Conservation (phyloP, 768 basidiomycete genomes). For the Artomyces pyxidatus region DNA sequence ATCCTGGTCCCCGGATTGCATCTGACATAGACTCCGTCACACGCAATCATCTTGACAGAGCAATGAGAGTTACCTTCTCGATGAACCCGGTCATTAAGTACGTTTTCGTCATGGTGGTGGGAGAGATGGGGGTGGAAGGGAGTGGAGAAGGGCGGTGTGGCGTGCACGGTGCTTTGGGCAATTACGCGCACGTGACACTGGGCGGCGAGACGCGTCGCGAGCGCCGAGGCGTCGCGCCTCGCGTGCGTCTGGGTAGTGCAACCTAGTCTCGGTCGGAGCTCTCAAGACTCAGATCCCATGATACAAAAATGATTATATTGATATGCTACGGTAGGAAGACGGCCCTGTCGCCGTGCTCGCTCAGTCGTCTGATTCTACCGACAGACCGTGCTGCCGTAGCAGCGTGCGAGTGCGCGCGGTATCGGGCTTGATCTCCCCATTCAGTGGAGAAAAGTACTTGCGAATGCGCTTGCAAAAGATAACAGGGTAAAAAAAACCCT, state of each 20-base stretch:
- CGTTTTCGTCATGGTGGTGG: conserved; percentile 65
- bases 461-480: conserved; percentile 11
- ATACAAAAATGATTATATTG: too few species aligned
- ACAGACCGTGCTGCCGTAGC: conserved; percentile 9
- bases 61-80: conserved; percentile 50
- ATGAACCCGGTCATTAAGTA: conserved; percentile 80
- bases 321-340: too few species aligned
- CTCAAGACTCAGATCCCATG: too few species aligned
- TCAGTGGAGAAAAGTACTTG: conserved; percentile 19
- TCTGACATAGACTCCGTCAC: too few species aligned
- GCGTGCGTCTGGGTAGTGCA: neutral
- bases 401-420: conserved; percentile 19
- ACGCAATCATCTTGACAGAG: too few species aligned
- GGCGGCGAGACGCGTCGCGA: neutral
- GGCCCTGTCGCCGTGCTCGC: too few species aligned
- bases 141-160: neutral
- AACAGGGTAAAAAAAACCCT: conserved; percentile 13
- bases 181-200: conserved; percentile 1
- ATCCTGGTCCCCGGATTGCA: conserved; percentile 88
- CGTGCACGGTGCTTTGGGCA: neutral
- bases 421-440: conserved; percentile 25
- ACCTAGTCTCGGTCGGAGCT: neutral
- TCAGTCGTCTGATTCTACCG: neutral
- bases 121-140: neutral
- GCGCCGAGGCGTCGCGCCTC: too few species aligned